Conservation (phyloP, 148 eudicot genomes). For the Vaccinium macrocarpon region DNA sequence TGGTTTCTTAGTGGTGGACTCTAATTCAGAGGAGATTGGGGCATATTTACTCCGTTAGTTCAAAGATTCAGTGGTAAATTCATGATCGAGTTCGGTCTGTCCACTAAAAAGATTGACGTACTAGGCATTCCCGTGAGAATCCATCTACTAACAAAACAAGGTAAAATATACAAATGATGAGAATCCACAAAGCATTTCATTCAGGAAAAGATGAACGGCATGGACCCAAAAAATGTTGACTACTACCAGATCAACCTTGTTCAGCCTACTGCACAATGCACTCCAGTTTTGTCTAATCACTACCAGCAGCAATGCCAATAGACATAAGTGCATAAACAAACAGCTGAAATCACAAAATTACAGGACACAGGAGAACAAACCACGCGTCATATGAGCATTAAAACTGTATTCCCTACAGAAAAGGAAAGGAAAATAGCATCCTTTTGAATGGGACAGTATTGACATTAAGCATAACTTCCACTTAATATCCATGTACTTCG, state of each 20-base stretch:
- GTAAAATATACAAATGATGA: no score
- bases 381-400: neutral
- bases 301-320: neutral
- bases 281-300: neutral
- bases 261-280: neutral
- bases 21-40: no score
- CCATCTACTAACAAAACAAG: neutral
- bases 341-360: neutral
- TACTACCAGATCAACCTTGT: no score
- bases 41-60: no score
- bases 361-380: neutral
- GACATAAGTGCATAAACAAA: neutral
- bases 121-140: neutral
- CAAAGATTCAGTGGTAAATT: no score
- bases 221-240: no score
- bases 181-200: no score
- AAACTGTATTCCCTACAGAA: neutral
- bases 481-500: neutral
- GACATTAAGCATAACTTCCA: neutral
- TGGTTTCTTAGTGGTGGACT: no score
- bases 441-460: neutral
- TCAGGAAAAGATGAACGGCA: no score
- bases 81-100: no score
- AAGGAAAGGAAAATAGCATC: neutral
- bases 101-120: no score